Base-by-base conservation (phyloP, 768 basidiomycete species). In the Hortiboletus campestris region DNA sequence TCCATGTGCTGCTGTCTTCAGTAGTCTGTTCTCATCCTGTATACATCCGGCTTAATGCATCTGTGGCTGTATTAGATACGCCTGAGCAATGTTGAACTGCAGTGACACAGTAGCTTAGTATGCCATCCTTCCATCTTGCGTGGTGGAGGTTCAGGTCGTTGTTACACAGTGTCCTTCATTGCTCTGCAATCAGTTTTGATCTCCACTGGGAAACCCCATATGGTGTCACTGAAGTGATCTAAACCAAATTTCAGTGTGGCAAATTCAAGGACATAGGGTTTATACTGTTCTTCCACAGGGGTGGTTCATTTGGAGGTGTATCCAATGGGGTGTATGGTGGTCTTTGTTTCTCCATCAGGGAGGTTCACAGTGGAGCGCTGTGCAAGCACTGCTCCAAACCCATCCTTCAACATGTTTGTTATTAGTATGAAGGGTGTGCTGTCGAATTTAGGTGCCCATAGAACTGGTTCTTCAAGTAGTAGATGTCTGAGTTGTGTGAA, bases 351-450 rank as follows among this genome's bases (percentile, higher is more conserved):
- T 14, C 50, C 22, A 5, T 35, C 4, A 14, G 42, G 25, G 32
- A 36, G 41, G 0, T 3, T 43, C 1, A 11, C 13, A 2, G 34
- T 35, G n/a, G 3, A 14, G 0, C 22, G 0, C 47, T 76, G 76
- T 0, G 69, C 32, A 2, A 76, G 56, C 0, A 73, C 56, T 1
- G 58, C 75, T 0, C 63, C 74, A 51, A 76, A 77, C 0, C 66
- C 61, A 71, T 0, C 68, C 72, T 45, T 77, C 72, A n/a, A n/a
- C 0, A 68, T 73, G 0, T n/a, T n/a, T n/a, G n/a, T n/a, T n/a
- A 67, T 74, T 10, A 76, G 53, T 2, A 75, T 66, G 56, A 78
- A 78, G 0, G 63, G 71, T n/a, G 62, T 64, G 1, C 72, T 70
- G 43, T 77, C 73, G 38, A 55, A 78, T 9, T 57, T 40, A 1